Evolutionary conservation across 2,329 filamentous ascomycete genomes (phyloP), one percentile per base, ranked within the genome.

Genomic region (Penicillium hesseltinei): DNA sequence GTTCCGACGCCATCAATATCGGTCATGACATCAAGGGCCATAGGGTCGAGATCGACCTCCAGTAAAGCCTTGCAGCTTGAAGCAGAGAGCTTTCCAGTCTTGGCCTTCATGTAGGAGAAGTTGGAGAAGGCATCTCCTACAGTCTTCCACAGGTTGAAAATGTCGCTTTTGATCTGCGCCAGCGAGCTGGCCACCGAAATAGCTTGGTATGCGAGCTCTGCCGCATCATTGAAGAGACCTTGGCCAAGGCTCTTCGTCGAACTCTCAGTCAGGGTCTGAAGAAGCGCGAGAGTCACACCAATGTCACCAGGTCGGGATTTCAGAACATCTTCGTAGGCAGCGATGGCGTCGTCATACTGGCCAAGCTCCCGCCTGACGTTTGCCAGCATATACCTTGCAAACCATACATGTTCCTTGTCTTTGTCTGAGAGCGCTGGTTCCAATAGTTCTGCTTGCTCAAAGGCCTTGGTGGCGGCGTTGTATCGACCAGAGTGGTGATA

Each of bases 61-160:
- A 96, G 73, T 3, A 97, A 75, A 0, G 76, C 63, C 48, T 80
- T 78, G 29, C 94, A 62, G 35, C 71, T 64, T 0, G 81, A 74
- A 0, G 78, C 69, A 0, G 92, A 90, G 38, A 94, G 84, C 8
- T 86, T 80, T 0, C 76, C 71, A 2, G 86, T 75, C 44, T 85
- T 86, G 44, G 84, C 84, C 66, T 93, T 91, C 1, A 95, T 85
- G 68, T 83, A 88, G 0, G 89, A 89, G 68, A 95, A 97, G 0
- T 96, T 76, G 2, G 90, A 87, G 72, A 90, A 96, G 5, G 92
- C 90, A 77, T 97, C 94, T 5, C 88, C 94, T 8, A 97, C 81
- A 6, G 89, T 86, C 73, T 95, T 97, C 94, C 95, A 99, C 54
- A 96, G 83, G 71, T 97, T 99, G 78, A 97, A 97, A 0, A 90